Base-by-base conservation (phyloP, 768 basidiomycete species). In the Tricholoma flavovirens region DNA sequence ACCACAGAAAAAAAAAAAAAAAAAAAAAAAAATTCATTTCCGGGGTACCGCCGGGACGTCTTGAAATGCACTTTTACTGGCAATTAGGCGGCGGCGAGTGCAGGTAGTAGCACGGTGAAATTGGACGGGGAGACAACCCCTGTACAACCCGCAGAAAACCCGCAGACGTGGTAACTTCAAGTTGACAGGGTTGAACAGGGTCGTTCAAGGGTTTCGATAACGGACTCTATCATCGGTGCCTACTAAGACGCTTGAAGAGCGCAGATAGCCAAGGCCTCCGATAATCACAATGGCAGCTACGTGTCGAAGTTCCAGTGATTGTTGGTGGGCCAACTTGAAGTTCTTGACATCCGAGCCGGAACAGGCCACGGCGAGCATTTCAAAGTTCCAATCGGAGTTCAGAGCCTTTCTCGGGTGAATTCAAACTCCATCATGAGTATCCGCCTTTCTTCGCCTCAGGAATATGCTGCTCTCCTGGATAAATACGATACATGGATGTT, bases 401-500 rank as follows among this genome's bases (percentile, higher is more conserved):
- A n/a, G 38, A 43, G 56, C 10, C 24, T 43, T n/a, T n/a, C 8
- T 4, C 3, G 14, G 12, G 14, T 30, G 15, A 30, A 30, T 29
- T 29, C 29, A 30, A 49, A 29, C 46, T 49, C 46, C 46, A 7
- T 7, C 24, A 71, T 75, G 71, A 74, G 67, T 64, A 58, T 67
- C 43, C 72, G 71, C 50, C 71, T 79, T 56, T 69, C 78, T 19
- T 66, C 75, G 38, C 58, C 65, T 9, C 71, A 72, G 14, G 77
- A 83, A 56, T 83, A 83, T 58, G 69, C 73, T 56, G 61, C 69
- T 14, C 64, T 86, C 26, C 60, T 86, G 60, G 75, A 81, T 62
- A 77, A 81, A 66, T 93, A 88, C 68, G 94, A 98, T 67, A 96
- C 94, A 24, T 96, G 93, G 86, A 80, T 98, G 72, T 90, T 97